Conservation (phyloP, 2,329 filamentous ascomycete genomes). For the Mycosphaerelloides madeirae region DNA sequence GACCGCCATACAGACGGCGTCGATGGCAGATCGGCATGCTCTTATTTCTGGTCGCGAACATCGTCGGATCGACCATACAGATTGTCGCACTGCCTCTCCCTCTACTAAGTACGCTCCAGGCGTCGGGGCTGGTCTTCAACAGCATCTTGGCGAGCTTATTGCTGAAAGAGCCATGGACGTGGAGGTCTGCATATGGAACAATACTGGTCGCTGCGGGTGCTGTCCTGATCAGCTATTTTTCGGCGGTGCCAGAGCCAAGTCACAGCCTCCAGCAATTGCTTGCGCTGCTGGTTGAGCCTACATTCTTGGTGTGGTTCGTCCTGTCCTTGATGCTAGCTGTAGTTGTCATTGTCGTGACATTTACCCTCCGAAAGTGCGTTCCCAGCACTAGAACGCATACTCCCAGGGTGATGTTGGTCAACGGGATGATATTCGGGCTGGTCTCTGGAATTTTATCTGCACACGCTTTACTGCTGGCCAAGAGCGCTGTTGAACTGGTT, state of each 20-base stretch:
- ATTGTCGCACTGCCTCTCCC: conserved; percentile 93
- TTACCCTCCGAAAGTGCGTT: conserved; percentile 38
- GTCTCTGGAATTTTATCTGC: conserved; percentile 88
- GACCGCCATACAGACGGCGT: conserved; percentile 82
- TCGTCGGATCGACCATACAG: conserved; percentile 92
- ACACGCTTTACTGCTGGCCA: conserved; percentile 87
- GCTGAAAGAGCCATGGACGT: conserved; percentile 87
- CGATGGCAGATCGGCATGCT: conserved; percentile 95
- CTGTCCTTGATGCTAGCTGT: conserved; percentile 68
- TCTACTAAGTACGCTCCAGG: conserved; percentile 90
- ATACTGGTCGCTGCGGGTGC: conserved; percentile 81
- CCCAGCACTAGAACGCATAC: conserved; percentile 29
- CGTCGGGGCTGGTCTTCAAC: conserved; percentile 95
- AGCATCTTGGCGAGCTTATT: conserved; percentile 94
- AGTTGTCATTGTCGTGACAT: conserved; percentile 60
- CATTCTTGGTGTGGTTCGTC: conserved; percentile 87
- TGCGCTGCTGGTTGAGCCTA: conserved; percentile 63
- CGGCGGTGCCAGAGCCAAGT: conserved; percentile 86
- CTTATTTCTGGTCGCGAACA: conserved; percentile 92
- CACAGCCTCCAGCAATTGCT: conserved; percentile 82
- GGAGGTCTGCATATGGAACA: conserved; percentile 87
- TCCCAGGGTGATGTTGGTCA: conserved; percentile 54
- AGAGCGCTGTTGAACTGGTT: conserved; percentile 91
- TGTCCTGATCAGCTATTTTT: conserved; percentile 88
- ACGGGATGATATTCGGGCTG: conserved; percentile 82